Conservation (phyloP, 1,284 basidiomycete species). For the Heimioporus retisporus region DNA sequence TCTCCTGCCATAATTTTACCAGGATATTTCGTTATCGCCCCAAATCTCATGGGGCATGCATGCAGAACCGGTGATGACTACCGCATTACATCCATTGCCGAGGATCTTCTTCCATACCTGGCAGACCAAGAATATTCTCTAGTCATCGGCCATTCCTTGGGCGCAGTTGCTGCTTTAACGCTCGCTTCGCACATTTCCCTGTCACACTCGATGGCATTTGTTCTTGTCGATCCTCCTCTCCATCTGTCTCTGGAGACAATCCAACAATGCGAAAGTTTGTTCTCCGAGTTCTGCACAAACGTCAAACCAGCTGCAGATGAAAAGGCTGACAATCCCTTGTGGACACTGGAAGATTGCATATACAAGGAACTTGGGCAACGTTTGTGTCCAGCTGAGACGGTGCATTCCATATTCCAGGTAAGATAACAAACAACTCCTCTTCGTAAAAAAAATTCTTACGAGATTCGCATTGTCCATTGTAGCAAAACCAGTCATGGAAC, state of each 20-base stretch:
- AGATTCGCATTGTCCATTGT: no score
- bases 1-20: not conserved
- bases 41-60: conserved; percentile 36
- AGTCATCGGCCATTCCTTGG: conserved; percentile 38
- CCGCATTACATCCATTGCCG: conserved; percentile 16
- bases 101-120: conserved; percentile 39
- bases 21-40: conserved; percentile 39
- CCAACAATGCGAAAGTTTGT: not conserved
- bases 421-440: no score
- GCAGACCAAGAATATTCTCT: conserved; percentile 23
- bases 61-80: conserved; percentile 28
- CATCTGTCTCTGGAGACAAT: not conserved
- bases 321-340: conserved; percentile 27
- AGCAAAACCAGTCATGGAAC: conserved; percentile 34
- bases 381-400: conserved; percentile 19
- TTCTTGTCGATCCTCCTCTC: conserved; percentile 37
- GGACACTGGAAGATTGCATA: conserved; percentile 28
- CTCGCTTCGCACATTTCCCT: conserved; percentile 28
- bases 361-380: conserved; percentile 27
- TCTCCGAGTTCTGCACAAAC: conserved; percentile 3
- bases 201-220: conserved; percentile 23
- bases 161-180: conserved; percentile 17
- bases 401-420: conserved; percentile 9
- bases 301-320: conserved; percentile 14
- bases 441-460: no score